A percentile compares a stretch with the other conserved stretches of the same genome.
Conservation (phyloP, 1,139 yeast genomes). For the Meyerozyma athensensis region DNA sequence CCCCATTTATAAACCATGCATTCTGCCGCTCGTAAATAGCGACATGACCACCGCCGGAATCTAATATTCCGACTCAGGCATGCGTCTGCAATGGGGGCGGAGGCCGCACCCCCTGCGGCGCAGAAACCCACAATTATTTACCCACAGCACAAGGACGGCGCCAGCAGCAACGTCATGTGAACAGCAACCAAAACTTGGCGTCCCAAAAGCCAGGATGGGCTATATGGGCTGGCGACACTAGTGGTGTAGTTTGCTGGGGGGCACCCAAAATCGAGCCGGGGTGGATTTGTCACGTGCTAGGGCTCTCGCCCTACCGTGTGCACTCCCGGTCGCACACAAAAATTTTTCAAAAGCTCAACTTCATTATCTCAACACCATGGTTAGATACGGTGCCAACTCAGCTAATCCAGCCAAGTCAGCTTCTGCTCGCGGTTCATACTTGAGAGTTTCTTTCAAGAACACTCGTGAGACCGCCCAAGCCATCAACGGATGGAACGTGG, state of each 20-base stretch:
- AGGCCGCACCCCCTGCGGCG: slow-evolving; percentile 2
- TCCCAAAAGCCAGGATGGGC: too few species aligned
- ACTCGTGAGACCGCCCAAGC: slow-evolving; percentile 99
- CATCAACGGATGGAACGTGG: slow-evolving; percentile 95
- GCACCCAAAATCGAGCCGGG: too few species aligned
- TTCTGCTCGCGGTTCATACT: slow-evolving; percentile 98
- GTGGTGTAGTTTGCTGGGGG: too few species aligned
- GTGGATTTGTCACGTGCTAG: too few species aligned
- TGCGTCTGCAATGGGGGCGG: slow-evolving; percentile 2
- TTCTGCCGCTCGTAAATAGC: slow-evolving; percentile 1
- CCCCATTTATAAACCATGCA: too few species aligned
- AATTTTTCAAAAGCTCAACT: background rate
- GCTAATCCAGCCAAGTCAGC: slow-evolving; percentile 99
- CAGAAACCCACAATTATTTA: background rate
- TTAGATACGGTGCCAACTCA: slow-evolving; percentile 97
- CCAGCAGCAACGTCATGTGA: too few species aligned
- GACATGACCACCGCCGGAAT: background rate
- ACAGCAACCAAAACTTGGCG: too few species aligned
- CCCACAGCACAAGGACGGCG: too few species aligned
- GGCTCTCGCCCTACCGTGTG: too few species aligned
- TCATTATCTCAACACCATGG: slow-evolving; percentile 23
- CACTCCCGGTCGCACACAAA: slow-evolving; percentile 1
- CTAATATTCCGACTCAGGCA: background rate
- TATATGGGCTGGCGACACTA: too few species aligned
- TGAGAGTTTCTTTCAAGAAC: slow-evolving; percentile 99